Evolutionary conservation across 164 flowering plant species (phyloP).

Genomic region (Houttuynia cordata): DNA sequence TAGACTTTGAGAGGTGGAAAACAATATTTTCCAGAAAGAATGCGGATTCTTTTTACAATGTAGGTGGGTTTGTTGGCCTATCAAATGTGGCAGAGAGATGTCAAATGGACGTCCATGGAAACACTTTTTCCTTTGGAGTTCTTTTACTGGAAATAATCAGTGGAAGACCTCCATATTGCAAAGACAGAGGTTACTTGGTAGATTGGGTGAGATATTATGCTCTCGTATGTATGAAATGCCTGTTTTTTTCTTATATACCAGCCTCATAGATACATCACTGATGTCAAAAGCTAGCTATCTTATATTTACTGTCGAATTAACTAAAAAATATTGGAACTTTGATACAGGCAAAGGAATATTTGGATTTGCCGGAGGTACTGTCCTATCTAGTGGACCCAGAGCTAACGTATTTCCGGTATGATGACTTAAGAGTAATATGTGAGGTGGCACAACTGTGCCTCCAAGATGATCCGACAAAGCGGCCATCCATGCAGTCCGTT

Average conservation of each 20-base stretch:
- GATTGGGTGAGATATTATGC: slow-evolving; percentile 56
- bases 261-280: neutral
- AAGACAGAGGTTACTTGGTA: slow-evolving; percentile 68
- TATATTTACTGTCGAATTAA: neutral
- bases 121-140: slow-evolving; percentile 65
- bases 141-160: slow-evolving; percentile 77
- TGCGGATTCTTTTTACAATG: slow-evolving; percentile 38
- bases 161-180: slow-evolving; percentile 70
- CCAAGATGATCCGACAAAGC: slow-evolving; percentile 28
- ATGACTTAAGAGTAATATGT: slow-evolving; percentile 62
- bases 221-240: neutral
- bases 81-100: slow-evolving; percentile 56
- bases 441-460: slow-evolving; percentile 62
- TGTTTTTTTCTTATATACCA: neutral
- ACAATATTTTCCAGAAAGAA: slow-evolving; percentile 65
- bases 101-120: slow-evolving; percentile 57
- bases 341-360: slow-evolving; percentile 69
- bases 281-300: neutral
- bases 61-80: slow-evolving; percentile 41
- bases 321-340: neutral
- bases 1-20: slow-evolving; percentile 94
- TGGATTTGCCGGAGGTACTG: slow-evolving; percentile 58
- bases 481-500: slow-evolving; percentile 53
- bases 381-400: slow-evolving; percentile 69
- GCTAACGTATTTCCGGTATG: slow-evolving; percentile 48